Percentiles rank a stretch among this genome's conserved stretches.
Conservation (phyloP, 352 stramenopile species). For the Pythium oligandrum region DNA sequence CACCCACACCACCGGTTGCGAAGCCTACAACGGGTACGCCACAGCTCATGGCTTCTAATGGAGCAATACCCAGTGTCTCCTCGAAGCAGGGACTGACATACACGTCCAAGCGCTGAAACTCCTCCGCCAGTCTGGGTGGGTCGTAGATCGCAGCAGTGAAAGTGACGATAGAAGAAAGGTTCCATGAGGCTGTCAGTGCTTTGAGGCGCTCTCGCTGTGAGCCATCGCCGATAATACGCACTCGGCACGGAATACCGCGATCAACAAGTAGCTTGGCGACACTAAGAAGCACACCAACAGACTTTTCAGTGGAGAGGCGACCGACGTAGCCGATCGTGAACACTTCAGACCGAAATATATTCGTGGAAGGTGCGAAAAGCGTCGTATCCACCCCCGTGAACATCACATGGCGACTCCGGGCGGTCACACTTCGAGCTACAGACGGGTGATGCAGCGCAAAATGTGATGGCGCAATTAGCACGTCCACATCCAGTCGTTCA, state of each 20-base stretch:
- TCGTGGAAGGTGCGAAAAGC: slow-evolving; percentile 17
- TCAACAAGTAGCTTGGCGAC: slow-evolving; percentile 22
- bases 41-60: slow-evolving; percentile 56
- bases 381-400: slow-evolving; percentile 35
- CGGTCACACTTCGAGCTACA: slow-evolving; percentile 18
- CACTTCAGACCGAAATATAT: background rate
- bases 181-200: slow-evolving; percentile 25
- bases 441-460: slow-evolving; percentile 45
- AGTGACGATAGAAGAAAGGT: slow-evolving; percentile 22
- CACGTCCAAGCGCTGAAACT: slow-evolving; percentile 35
- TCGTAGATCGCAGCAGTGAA: slow-evolving; percentile 46
- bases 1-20: slow-evolving; percentile 29
- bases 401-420: slow-evolving; percentile 25
- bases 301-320: slow-evolving; percentile 44
- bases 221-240: slow-evolving; percentile 38
- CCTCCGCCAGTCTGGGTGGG: slow-evolving; percentile 20
- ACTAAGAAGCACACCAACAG: slow-evolving; percentile 31
- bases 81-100: slow-evolving; percentile 36
- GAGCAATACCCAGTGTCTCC: slow-evolving; percentile 49
- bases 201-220: slow-evolving; percentile 23
- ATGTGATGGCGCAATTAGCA: slow-evolving; percentile 47
- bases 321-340: slow-evolving; percentile 51
- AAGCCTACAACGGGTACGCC: slow-evolving; percentile 48
- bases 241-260: slow-evolving; percentile 19
- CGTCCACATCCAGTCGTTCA: slow-evolving; percentile 29